Conservation (phyloP, 208 protist species). For the Vickermania ingenoplastis region DNA sequence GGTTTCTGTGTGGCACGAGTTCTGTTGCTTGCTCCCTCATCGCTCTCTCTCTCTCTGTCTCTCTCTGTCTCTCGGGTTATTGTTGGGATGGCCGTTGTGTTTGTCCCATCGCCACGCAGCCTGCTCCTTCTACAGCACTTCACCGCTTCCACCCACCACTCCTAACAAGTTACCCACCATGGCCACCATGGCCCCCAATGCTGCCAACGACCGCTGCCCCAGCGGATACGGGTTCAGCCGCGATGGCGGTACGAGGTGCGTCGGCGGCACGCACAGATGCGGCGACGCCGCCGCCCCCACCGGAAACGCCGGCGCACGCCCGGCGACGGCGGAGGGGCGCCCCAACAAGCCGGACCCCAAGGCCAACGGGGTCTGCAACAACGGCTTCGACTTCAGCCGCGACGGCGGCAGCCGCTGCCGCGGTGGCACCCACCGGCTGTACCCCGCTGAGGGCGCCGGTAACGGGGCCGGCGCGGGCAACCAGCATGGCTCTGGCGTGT, state of each 20-base stretch:
- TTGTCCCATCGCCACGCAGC: no score
- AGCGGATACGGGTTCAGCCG: not conserved
- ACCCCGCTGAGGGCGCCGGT: not conserved
- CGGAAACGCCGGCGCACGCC: not conserved
- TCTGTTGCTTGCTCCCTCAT: no score
- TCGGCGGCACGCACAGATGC: not conserved
- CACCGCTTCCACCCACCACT: no score
- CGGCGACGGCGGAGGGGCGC: not conserved
- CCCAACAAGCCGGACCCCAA: not conserved
- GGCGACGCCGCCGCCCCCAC: not conserved
- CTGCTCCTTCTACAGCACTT: no score
- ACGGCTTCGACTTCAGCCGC: not conserved
- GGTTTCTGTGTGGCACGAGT: no score
- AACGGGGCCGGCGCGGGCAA: not conserved
- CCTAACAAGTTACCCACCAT: no score
- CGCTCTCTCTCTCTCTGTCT: no score
- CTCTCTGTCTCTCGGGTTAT: no score
- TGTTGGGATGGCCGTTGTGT: no score
- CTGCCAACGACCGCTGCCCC: no score
- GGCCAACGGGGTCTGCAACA: not conserved
- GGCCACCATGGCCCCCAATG: no score
- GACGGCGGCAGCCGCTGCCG: not conserved
- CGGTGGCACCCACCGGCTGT: not conserved
- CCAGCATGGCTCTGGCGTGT: not conserved
- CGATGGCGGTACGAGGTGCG: not conserved